phyloP scores from a whole-genome alignment of 1,284 basidiomycete species.

The Boletus mariae region DNA sequence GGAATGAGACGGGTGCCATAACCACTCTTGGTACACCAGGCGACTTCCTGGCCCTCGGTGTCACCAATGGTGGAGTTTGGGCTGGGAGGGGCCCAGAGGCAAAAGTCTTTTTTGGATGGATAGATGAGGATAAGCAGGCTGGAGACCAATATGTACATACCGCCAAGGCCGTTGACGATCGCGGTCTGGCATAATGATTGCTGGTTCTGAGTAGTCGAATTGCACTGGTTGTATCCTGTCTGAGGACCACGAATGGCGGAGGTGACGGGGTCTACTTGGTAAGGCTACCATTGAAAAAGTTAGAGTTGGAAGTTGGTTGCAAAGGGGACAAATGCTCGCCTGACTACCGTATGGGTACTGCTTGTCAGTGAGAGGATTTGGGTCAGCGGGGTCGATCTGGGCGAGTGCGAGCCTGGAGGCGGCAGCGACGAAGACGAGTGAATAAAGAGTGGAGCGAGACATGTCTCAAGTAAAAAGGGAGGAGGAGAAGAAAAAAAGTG shows the following conservation, averaged over 20 bases:
- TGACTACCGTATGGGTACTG: constrained; percentile 39
- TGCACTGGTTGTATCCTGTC: constrained; percentile 44
- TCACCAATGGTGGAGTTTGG: constrained; percentile 43
- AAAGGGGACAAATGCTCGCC: not conserved
- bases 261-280: constrained; percentile 44
- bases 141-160: constrained; percentile 13
- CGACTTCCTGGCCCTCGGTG: constrained; percentile 56
- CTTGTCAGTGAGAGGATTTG: constrained; percentile 50
- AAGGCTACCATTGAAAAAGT: constrained; percentile 22
- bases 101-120: constrained; percentile 33
- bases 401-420: constrained; percentile 31
- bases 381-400: constrained; percentile 35
- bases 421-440: constrained; percentile 34
- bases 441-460: constrained; percentile 47
- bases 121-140: not conserved
- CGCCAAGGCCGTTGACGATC: constrained; percentile 32
- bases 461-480: constrained; percentile 32
- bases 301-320: not conserved
- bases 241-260: constrained; percentile 42
- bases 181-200: constrained; percentile 43
- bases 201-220: constrained; percentile 45
- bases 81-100: constrained; percentile 37
- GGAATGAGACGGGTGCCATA: constrained; percentile 59
- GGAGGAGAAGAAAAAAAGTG: not conserved
- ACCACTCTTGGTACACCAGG: constrained; percentile 58